phyloP scores from a whole-genome alignment of 306 rosid genomes.

The Vicia sativa region DNA sequence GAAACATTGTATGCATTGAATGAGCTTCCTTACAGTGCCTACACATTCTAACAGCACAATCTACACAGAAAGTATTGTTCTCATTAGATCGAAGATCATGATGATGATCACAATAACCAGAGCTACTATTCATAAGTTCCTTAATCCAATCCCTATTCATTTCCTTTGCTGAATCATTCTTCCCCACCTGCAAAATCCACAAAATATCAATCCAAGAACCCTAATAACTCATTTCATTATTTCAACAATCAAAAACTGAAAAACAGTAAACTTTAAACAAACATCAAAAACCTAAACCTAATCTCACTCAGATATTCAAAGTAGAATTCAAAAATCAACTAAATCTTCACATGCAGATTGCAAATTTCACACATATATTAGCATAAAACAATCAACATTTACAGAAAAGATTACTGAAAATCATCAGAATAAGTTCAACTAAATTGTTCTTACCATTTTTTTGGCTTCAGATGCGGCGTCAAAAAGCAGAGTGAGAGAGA shows the following conservation, averaged over 20 bases:
- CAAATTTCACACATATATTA: slow-evolving; percentile 11
- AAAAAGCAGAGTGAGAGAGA: slow-evolving; percentile 34
- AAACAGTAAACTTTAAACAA: slow-evolving; percentile 19
- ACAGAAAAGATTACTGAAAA: slow-evolving; percentile 21
- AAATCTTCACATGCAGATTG: slow-evolving; percentile 27
- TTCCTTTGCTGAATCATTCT: slow-evolving; percentile 44
- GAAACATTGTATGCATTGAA: slow-evolving; percentile 68
- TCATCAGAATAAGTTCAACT: slow-evolving; percentile 10
- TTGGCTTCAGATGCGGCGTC: slow-evolving; percentile 41
- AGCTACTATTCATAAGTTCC: slow-evolving; percentile 59
- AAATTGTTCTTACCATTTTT: slow-evolving; percentile 54
- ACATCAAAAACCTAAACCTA: slow-evolving; percentile 38
- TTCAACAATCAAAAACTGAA: slow-evolving; percentile 39
- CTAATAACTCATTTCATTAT: slow-evolving; percentile 27
- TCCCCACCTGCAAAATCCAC: slow-evolving; percentile 56
- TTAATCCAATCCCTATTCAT: slow-evolving; percentile 69
- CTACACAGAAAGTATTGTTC: slow-evolving; percentile 80
- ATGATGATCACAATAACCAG: slow-evolving; percentile 75
- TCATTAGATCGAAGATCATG: slow-evolving; percentile 64
- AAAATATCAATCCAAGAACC: slow-evolving; percentile 38
- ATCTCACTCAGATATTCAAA: slow-evolving; percentile 22
- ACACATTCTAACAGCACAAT: slow-evolving; percentile 69
- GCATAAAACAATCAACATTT: slow-evolving; percentile 7
- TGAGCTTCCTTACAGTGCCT: slow-evolving; percentile 76
- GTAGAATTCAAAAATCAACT: slow-evolving; percentile 23